These are phyloP conservation scores for Heracleum sosnowskyi DNA, from an alignment of 129 eudicot genomes.

Conservation along the genomic window DNA sequence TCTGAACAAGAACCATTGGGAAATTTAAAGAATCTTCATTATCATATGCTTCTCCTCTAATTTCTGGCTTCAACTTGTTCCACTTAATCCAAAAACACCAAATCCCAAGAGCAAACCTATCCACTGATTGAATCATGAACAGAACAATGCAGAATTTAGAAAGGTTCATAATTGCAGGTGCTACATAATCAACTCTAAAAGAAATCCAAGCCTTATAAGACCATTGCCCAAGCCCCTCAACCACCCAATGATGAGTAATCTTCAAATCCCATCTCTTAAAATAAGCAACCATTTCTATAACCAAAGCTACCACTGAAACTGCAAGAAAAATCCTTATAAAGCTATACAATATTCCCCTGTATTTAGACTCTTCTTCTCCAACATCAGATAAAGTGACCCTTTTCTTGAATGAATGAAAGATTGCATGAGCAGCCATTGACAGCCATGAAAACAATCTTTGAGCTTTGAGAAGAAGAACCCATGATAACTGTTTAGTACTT, in stretches of 20 bases:
- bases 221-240: slow-evolving; percentile 49
- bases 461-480: slow-evolving; percentile 59
- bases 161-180: slow-evolving; percentile 43
- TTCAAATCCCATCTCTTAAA: slow-evolving; percentile 67
- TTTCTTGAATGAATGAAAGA: slow-evolving; percentile 37
- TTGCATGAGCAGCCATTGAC: slow-evolving; percentile 32
- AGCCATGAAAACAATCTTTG: slow-evolving; percentile 63
- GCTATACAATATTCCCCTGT: slow-evolving; percentile 59
- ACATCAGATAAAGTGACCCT: slow-evolving; percentile 48
- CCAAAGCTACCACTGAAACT: slow-evolving; percentile 46
- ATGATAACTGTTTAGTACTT: slow-evolving; percentile 62
- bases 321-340: slow-evolving; percentile 58
- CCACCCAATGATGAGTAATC: slow-evolving; percentile 53
- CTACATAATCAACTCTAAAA: slow-evolving; percentile 64
- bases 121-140: slow-evolving; percentile 81
- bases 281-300: slow-evolving; percentile 61
- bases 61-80: slow-evolving; percentile 56
- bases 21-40: slow-evolving; percentile 52
- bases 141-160: slow-evolving; percentile 71
- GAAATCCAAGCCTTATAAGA: slow-evolving; percentile 62
- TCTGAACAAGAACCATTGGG: slow-evolving; percentile 96
- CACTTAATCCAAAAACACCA: slow-evolving; percentile 84
- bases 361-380: slow-evolving; percentile 52
- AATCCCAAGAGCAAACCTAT: slow-evolving; percentile 55
- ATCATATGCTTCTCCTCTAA: slow-evolving; percentile 42